Base-by-base conservation (phyloP, 208 protist species). In the Trypanosoma melophagium region DNA sequence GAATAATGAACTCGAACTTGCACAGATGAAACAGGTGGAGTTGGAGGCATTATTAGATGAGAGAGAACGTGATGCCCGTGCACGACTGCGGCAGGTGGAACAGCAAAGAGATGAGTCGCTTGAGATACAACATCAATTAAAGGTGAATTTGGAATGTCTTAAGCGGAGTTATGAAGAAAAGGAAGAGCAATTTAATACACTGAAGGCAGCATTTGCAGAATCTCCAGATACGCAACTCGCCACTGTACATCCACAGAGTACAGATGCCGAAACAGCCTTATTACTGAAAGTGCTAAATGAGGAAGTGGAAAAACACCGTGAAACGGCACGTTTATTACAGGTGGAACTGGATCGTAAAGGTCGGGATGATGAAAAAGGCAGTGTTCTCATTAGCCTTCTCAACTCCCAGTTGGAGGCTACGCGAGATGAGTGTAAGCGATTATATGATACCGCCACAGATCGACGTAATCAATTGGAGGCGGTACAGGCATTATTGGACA, bases 401-500 rank as follows among this genome's bases (percentile, higher is more conserved):
- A 96, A 94, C 77, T 83, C 83, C 25, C 90, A 96, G 69, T 79
- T 96, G 31, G 89, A 96, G 45, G 56, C 83, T 7, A 68, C 84
- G 10, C 82, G 87, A 35, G 90, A 93, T 62, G 87, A 94, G 19
- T 88, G 85, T 69, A 90, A 79, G 61, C 83, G 86, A 40, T 70
- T 92, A 31, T 82, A 90, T 71, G 74, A 76, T 5, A 66, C 70
- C 16, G 65, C 84, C 3, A 64, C 76, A 57, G 86, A 83, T 56
- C 68, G 71, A 35, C 71, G 67, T 31, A 31, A 40, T 22, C 80
- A 89, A 68, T 45, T 87, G 38, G 80, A 92, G 50, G 72, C 73
- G 1, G 62, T 85, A 25, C 74, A 81, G 59, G 45, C 66, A 38
- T 62, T 87, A 24, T 71, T 93, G 35, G 81, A 87, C 40, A 72